Evolutionary conservation across 2,329 filamentous ascomycete species (phyloP), one percentile per base, ranked within the genome.

Genomic region (Zymoseptoria pseudotritici): DNA sequence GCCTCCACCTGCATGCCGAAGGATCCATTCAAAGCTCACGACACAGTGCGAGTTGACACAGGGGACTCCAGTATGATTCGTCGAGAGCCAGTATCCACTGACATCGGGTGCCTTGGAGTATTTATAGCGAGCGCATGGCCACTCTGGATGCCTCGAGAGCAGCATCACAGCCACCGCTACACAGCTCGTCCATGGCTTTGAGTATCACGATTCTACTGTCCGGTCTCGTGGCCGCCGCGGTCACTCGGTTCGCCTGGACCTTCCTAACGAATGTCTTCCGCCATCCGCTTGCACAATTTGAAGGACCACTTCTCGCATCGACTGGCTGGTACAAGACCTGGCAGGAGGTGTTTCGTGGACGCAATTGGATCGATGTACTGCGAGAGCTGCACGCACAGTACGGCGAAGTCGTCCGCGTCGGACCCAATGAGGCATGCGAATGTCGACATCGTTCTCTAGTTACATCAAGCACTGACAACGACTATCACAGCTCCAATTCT

Each of bases 401-500:
- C 58, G 63, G 63, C 3, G 60, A 62, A 11, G 57, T 64, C 22
- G 61, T 64, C 9, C 55, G 63, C 11, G 61, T 64, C 22, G 63
- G 63, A n/a, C 52, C 51, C 2, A 64, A 64, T 50, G 63, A 64
- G 54, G 61, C 61, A 55, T 36, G 53, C 31, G 31, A 36, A 56
- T 13, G 9, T 24, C 5, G 22, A 50, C 54, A 21, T 36, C 54
- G 3, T 26, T n/a, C 5, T 31, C 22, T 22, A 19, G 22, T 24
- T 3, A 24, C 8, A 20, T 56, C 50, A 31, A 50, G 51, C 13
- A n/a, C 19, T 31, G 11, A 4, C 46, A 50, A 36, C 21, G 22
- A 22, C 24, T 21, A 6, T 10, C 19, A n/a, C 19, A 78, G 74
- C 72, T 79, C 31, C 76, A 79, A 61, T 79, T 79, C 66, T 72